These are phyloP conservation scores for Kwoniella dendrophila DNA, from an alignment of 768 basidiomycete species.

Conservation along the genomic window DNA sequence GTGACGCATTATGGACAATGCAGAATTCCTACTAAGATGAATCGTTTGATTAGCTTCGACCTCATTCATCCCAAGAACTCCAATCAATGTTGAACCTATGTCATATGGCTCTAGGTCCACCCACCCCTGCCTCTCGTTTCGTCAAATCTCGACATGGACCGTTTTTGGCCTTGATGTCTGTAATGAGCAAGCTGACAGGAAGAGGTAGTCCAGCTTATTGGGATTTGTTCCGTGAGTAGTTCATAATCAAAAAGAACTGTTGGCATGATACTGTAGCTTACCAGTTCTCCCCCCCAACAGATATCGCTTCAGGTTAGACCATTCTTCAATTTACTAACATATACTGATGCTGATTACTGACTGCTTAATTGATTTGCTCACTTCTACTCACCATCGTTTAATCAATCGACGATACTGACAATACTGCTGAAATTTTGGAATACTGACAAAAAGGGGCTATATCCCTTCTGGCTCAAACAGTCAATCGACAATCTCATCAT, in stretches of 20 bases:
- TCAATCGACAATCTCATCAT: constrained; percentile 5
- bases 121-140: constrained; percentile 35
- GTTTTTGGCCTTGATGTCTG: constrained; percentile 42
- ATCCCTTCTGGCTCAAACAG: constrained; percentile 10
- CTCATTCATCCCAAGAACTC: constrained; percentile 36
- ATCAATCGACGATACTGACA: neutral
- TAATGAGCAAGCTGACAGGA: constrained; percentile 42
- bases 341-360: neutral
- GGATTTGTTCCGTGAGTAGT: constrained; percentile 46
- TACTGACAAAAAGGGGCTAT: constrained; percentile 15
- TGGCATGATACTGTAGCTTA: constrained; percentile 6
- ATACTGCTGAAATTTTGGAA: neutral
- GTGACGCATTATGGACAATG: neutral
- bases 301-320: constrained; percentile 24
- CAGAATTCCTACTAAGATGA: neutral
- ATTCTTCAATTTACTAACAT: neutral
- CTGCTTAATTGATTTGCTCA: neutral
- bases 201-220: constrained; percentile 43
- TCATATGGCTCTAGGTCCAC: constrained; percentile 33
- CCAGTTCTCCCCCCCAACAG: constrained; percentile 15
- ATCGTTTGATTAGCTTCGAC: constrained; percentile 38
- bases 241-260: neutral
- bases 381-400: neutral
- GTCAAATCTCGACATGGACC: constrained; percentile 50
- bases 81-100: constrained; percentile 38